phyloP scores from a whole-genome alignment of 2,329 filamentous ascomycete species.

The Fusarium nisikadoi region DNA sequence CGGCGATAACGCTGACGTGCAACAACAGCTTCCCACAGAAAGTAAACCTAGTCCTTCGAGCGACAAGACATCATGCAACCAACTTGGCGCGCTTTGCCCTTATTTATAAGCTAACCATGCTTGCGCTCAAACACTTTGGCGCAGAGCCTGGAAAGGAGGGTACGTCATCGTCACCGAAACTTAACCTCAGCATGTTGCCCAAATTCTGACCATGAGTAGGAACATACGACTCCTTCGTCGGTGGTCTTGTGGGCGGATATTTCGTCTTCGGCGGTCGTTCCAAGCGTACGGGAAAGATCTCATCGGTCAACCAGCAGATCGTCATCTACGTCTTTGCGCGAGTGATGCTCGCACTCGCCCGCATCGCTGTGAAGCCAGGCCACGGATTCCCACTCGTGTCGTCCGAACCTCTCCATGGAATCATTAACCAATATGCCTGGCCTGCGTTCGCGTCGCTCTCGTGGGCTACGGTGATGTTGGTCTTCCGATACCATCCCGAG shows the following conservation, averaged over 20 bases:
- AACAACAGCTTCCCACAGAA: conserved; percentile 75
- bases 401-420: conserved; percentile 56
- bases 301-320: conserved; percentile 93
- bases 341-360: conserved; percentile 85
- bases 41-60: conserved; percentile 78
- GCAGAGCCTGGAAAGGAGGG: conserved; percentile 69
- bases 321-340: conserved; percentile 97
- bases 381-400: conserved; percentile 63
- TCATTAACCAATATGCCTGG: conserved; percentile 81
- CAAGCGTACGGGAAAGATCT: conserved; percentile 73
- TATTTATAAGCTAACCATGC: conserved; percentile 87
- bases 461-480: conserved; percentile 95
- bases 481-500: conserved; percentile 92
- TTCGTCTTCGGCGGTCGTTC: conserved; percentile 82
- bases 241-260: conserved; percentile 90
- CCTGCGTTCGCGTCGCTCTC: conserved; percentile 89
- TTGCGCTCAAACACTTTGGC: conserved; percentile 74
- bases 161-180: conserved; percentile 45
- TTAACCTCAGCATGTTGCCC: neutral
- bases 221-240: conserved; percentile 84
- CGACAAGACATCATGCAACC: conserved; percentile 88
- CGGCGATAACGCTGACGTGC: conserved; percentile 29
- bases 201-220: conserved; percentile 51
- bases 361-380: conserved; percentile 78
- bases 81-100: conserved; percentile 93